Evolutionary conservation across 129 eudicot genomes (phyloP).

Genomic region (Oenanthe sinensis): DNA sequence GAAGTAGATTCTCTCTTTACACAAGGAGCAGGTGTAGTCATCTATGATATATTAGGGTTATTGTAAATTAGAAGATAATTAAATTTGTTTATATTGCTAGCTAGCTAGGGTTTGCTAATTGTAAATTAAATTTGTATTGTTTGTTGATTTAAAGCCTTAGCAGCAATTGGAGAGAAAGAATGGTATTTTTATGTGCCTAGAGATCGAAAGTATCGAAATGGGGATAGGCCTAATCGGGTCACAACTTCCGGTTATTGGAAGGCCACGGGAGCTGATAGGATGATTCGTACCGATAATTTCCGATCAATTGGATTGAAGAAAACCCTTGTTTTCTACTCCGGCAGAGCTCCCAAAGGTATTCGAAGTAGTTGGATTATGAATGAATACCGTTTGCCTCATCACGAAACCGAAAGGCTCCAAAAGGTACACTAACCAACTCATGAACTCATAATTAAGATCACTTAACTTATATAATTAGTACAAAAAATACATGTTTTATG

Average conservation of each 20-base stretch:
- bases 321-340: conserved; percentile 93
- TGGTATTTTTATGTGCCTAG: conserved; percentile 98
- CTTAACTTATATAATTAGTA: no score
- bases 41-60: not conserved
- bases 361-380: conserved; percentile 98
- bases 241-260: conserved; percentile 98
- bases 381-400: conserved; percentile 90
- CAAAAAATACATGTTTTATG: no score
- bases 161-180: conserved; percentile 96
- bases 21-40: not conserved
- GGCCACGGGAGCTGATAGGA: conserved; percentile 96
- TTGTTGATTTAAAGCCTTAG: conserved; percentile 41
- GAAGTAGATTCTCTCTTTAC: no score
- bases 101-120: not conserved
- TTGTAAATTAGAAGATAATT: not conserved
- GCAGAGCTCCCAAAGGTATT: conserved; percentile 93
- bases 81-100: not conserved
- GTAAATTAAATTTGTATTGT: not conserved
- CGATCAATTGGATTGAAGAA: conserved; percentile 83
- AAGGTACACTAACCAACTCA: conserved; percentile 39
- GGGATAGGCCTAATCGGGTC: conserved; percentile 91
- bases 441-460: not conserved
- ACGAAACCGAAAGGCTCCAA: conserved; percentile 77
- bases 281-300: conserved; percentile 61
- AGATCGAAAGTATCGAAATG: conserved; percentile 84